phyloP scores from a whole-genome alignment of 2,329 filamentous ascomycete species.

The Clarireedia homoeocarpa region DNA sequence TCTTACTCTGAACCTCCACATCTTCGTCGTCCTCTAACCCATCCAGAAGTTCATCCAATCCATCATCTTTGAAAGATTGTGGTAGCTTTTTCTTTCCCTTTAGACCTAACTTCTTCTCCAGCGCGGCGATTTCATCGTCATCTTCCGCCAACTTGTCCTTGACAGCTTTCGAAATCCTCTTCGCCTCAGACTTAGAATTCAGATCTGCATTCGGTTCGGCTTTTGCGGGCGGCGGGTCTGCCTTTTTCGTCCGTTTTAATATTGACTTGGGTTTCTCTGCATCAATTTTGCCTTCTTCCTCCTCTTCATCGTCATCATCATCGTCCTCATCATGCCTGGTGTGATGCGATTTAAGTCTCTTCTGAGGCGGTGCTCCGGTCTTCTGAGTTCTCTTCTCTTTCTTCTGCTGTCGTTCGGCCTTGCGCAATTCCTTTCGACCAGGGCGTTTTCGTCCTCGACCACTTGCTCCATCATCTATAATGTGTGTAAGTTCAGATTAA shows the following conservation, averaged over 20 bases:
- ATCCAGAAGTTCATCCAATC: constrained; percentile 63
- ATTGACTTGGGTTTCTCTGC: not conserved
- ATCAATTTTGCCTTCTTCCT: constrained; percentile 8
- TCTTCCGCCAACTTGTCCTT: constrained; percentile 66
- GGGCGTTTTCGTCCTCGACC: constrained; percentile 15
- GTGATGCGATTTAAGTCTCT: constrained; percentile 21
- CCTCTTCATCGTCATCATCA: not conserved
- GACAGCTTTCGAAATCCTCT: constrained; percentile 30
- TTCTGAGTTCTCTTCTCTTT: constrained; percentile 17
- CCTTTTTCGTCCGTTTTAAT: constrained; percentile 1
- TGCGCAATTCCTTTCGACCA: constrained; percentile 28
- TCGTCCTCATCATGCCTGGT: not conserved
- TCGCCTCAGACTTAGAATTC: not conserved
- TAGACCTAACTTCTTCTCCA: constrained; percentile 84
- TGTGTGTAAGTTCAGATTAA: constrained; percentile 1
- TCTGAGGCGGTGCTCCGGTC: constrained; percentile 21
- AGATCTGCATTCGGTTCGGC: constrained; percentile 22
- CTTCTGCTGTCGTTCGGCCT: constrained; percentile 27
- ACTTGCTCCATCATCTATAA: constrained; percentile 11
- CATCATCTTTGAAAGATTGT: constrained; percentile 72
- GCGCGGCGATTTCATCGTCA: constrained; percentile 76
- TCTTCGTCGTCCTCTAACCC: constrained; percentile 51
- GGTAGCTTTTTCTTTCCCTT: constrained; percentile 63
- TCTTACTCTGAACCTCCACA: constrained; percentile 37
- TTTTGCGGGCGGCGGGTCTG: constrained; percentile 17